phyloP scores from a whole-genome alignment of 2,329 filamentous ascomycete genomes.

The Dactylellina sp. region DNA sequence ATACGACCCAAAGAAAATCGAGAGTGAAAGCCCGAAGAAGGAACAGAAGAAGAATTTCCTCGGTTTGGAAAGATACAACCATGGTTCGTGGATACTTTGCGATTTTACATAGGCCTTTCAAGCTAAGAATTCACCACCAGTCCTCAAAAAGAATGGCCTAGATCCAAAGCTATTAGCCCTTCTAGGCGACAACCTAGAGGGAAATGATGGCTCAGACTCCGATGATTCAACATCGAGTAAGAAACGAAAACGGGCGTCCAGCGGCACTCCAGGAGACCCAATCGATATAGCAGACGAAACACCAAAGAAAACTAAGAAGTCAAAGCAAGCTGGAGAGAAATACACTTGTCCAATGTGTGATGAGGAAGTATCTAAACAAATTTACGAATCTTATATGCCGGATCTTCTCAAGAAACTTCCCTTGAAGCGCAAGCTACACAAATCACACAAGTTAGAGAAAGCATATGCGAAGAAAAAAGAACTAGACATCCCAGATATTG shows the following conservation, averaged over 20 bases:
- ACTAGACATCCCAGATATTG: conserved; percentile 46
- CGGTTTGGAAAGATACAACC: conserved; percentile 21
- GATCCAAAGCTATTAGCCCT: conserved; percentile 34
- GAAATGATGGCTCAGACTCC: conserved; percentile 29
- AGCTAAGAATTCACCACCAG: conserved; percentile 16
- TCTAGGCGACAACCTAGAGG: conserved; percentile 20
- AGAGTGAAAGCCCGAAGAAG: conserved; percentile 26
- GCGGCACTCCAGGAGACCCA: conserved; percentile 15
- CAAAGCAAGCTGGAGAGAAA: conserved; percentile 10
- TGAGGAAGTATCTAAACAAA: conserved; percentile 36
- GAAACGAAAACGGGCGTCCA: conserved; percentile 38
- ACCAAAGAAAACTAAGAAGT: conserved; percentile 35
- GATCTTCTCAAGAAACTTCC: conserved; percentile 37
- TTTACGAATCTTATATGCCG: conserved; percentile 54
- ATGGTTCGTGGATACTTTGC: conserved; percentile 6
- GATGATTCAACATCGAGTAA: conserved; percentile 41
- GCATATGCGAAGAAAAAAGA: conserved; percentile 37
- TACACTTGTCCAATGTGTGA: conserved; percentile 45
- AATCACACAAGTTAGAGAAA: conserved; percentile 43
- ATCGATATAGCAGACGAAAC: conserved; percentile 18
- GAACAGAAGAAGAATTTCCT: conserved; percentile 17
- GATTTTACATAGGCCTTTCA: not conserved
- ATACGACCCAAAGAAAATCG: conserved; percentile 25
- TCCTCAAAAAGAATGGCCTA: conserved; percentile 37
- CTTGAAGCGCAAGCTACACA: conserved; percentile 47